These are phyloP conservation scores for Fusarium sp. DNA, from an alignment of 2,329 filamentous ascomycete genomes.

Conservation along the genomic window DNA sequence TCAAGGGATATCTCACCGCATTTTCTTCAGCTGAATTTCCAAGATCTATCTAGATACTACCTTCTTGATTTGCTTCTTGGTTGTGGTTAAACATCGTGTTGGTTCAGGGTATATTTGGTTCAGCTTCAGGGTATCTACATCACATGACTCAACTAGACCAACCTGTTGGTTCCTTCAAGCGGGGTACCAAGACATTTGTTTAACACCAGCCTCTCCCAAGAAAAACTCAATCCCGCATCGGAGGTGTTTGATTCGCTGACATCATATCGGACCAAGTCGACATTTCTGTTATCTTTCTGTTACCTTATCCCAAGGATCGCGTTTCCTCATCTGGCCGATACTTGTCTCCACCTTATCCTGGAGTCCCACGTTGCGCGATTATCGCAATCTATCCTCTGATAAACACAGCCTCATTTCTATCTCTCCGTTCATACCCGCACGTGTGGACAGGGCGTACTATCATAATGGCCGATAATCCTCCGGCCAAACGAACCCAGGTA, in stretches of 20 bases:
- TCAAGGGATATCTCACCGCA: background rate
- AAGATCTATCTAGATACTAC: background rate
- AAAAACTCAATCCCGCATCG: slow-evolving; percentile 1
- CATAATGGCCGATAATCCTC: slow-evolving; percentile 23
- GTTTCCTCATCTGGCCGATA: slow-evolving; percentile 6
- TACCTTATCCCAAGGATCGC: slow-evolving; percentile 18
- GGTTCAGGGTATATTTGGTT: background rate
- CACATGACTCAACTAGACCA: background rate
- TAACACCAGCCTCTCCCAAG: slow-evolving; percentile 6
- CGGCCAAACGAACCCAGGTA: slow-evolving; percentile 54
- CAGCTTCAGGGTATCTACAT: background rate
- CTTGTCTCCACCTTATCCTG: background rate
- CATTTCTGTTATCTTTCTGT: slow-evolving; percentile 26
- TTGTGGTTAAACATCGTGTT: background rate
- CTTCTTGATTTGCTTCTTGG: background rate
- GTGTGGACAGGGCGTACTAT: background rate
- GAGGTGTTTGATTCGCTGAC: background rate
- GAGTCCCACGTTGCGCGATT: slow-evolving; percentile 28
- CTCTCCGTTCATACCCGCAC: background rate
- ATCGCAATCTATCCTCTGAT: slow-evolving; percentile 13
- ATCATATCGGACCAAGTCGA: background rate
- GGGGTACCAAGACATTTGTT: slow-evolving; percentile 9
- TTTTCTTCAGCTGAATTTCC: rapidly evolving
- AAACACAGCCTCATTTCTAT: background rate
- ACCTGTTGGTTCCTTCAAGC: background rate